A percentile compares a stretch with the other conserved stretches of the same genome.
These are phyloP conservation scores for Fusarium sp. DNA, from an alignment of 2,329 filamentous ascomycete genomes.

Conservation along the genomic window DNA sequence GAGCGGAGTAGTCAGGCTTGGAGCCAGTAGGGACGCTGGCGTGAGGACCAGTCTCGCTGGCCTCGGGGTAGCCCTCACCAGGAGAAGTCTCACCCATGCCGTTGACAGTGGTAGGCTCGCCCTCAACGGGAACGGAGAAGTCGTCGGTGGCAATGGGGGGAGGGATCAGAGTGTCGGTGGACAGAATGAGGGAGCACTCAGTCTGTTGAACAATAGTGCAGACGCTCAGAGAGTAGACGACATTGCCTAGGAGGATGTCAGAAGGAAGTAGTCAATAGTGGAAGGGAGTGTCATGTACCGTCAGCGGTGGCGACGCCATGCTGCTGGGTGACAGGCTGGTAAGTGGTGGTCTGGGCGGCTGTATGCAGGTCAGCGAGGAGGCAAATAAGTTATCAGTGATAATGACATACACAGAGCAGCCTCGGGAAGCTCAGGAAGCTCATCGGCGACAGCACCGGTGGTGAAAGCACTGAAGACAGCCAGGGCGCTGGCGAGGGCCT, in stretches of 20 bases:
- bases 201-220: slow-evolving; percentile 52
- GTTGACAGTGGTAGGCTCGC: slow-evolving; percentile 29
- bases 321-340: slow-evolving; percentile 47
- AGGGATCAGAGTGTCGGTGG: slow-evolving; percentile 37
- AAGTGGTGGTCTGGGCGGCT: slow-evolving; percentile 47
- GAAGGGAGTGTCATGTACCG: slow-evolving; percentile 40
- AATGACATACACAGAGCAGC: slow-evolving; percentile 41
- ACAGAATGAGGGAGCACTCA: slow-evolving; percentile 47
- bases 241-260: slow-evolving; percentile 40
- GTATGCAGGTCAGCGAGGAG: slow-evolving; percentile 14
- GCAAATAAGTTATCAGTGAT: too few relatives aligned
- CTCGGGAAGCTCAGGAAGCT: neutral
- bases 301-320: slow-evolving; percentile 48
- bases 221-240: slow-evolving; percentile 52
- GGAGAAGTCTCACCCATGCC: slow-evolving; percentile 24
- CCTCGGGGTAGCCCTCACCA: slow-evolving; percentile 10
- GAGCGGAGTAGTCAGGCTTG: slow-evolving; percentile 26
- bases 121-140: slow-evolving; percentile 22
- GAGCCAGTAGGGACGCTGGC: slow-evolving; percentile 16
- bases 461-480: slow-evolving; percentile 39
- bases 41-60: slow-evolving; percentile 21
- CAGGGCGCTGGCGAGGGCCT: slow-evolving; percentile 38
- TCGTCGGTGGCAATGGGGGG: slow-evolving; percentile 14
- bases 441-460: slow-evolving; percentile 25
- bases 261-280: neutral